Evolutionary conservation across 2,329 filamentous ascomycete species (phyloP), one percentile per base, ranked within the genome.

Genomic region (Colletotrichum gloeosporioides): DNA sequence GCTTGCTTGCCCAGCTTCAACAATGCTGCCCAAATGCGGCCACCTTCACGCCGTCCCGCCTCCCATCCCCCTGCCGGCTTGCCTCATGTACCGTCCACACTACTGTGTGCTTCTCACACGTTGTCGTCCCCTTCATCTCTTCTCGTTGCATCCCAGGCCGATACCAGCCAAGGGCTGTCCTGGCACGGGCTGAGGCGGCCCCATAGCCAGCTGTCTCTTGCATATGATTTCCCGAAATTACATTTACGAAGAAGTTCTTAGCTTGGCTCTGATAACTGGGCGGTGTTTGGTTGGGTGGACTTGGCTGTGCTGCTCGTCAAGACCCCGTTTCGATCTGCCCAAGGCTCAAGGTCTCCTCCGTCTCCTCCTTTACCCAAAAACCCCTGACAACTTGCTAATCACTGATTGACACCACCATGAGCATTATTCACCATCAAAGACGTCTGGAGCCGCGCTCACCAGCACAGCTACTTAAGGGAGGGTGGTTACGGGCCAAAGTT

Each of bases 151-250:
- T 64, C 32, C 59, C 70, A 32, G 32, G 66, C 59, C 61, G 64
- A 55, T 66, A 65, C 64, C 73, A 53, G 64, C 18, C 70, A 69
- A 55, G 81, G 82, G 77, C 80, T 75, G 78, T 78, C 78, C 80
- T 81, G 79, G 80, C 80, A 79, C 80, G 78, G 77, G 32, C 15
- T 76, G 79, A 78, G 82, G 66, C 82, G 73, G 77, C 81, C 82
- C 82, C 77, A 80, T 80, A 79, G 79, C 81, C 81, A 82, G 77
- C 22, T 61, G 59, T 66, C 65, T 75, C 80, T 80, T 84, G 82
- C 82, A 85, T 84, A 79, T 76, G 81, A 79, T 79, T 77, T 83
- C 81, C 84, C 83, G 82, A 84, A 80, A 84, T 84, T 83, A 79
- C 72, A 72, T 70, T 69, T 65, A 77, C 44, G 61, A 70, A 70